These are phyloP conservation scores for Lachancea sp. DNA, from an alignment of 805 yeast species.

Conservation along the genomic window DNA sequence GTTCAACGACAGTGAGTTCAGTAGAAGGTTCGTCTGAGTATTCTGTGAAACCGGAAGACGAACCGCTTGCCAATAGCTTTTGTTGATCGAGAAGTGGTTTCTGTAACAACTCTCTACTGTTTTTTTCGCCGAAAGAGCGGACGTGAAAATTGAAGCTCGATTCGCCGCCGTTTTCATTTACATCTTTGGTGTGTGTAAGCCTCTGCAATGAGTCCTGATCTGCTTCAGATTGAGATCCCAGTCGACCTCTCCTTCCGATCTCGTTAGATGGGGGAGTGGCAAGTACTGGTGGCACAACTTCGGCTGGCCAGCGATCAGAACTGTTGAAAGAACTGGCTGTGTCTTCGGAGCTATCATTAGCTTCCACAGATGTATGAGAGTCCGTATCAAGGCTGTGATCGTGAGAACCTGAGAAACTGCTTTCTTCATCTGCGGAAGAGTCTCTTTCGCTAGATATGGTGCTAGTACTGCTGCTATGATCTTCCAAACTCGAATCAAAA, in stretches of 20 bases:
- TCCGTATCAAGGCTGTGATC: neutral
- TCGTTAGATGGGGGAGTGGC: too few relatives aligned
- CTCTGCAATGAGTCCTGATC: too few relatives aligned
- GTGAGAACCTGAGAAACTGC: neutral
- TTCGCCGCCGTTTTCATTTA: too few relatives aligned
- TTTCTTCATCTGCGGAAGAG: neutral
- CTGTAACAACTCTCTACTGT: too few relatives aligned
- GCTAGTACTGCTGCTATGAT: neutral
- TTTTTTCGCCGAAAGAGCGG: too few relatives aligned
- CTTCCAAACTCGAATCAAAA: neutral
- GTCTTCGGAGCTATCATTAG: neutral
- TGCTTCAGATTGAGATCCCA: too few relatives aligned
- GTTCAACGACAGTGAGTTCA: neutral
- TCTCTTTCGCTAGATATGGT: neutral
- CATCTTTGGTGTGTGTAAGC: too few relatives aligned
- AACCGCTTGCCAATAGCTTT: neutral
- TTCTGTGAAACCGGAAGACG: neutral
- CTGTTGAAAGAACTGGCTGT: conserved; percentile 2
- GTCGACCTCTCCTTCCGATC: too few relatives aligned
- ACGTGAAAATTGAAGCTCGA: too few relatives aligned
- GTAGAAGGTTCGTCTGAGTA: neutral
- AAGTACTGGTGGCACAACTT: neutral
- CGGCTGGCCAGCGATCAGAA: neutral
- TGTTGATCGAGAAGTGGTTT: neutral
- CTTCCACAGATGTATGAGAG: neutral